Conservation (phyloP, 352 stramenopile genomes). For the Phytophthora vignae region DNA sequence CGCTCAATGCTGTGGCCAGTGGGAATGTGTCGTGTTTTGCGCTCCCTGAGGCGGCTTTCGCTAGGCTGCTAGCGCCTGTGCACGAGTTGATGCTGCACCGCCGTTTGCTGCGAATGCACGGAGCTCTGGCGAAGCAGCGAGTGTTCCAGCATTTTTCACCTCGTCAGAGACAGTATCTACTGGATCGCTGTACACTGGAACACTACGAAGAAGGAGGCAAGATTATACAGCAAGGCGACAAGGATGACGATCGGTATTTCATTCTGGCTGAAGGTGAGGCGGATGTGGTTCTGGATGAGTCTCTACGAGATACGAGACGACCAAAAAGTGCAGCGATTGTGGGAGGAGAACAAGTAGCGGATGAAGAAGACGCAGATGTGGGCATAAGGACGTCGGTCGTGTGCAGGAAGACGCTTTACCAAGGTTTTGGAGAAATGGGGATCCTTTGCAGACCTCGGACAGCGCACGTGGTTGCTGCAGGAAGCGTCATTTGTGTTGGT, state of each 20-base stretch:
- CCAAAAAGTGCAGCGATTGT: not conserved
- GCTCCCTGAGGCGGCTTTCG: constrained; percentile 50
- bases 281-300: constrained; percentile 61
- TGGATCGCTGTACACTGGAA: constrained; percentile 60
- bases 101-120: constrained; percentile 56
- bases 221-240: constrained; percentile 68
- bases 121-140: constrained; percentile 67
- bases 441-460: constrained; percentile 67
- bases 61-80: constrained; percentile 52
- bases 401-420: constrained; percentile 64
- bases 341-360: constrained; percentile 1
- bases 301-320: constrained; percentile 4
- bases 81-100: constrained; percentile 70
- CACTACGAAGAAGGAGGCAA: constrained; percentile 50
- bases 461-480: constrained; percentile 55
- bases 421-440: constrained; percentile 86
- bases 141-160: constrained; percentile 64
- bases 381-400: constrained; percentile 42
- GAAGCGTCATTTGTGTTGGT: constrained; percentile 50
- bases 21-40: constrained; percentile 61
- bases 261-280: constrained; percentile 71
- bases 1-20: constrained; percentile 63
- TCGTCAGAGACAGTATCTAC: constrained; percentile 37
- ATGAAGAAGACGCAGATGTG: constrained; percentile 10
- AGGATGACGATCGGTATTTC: constrained; percentile 72